phyloP scores from a whole-genome alignment of 768 basidiomycete species.

The Boletus rubescentipes region DNA sequence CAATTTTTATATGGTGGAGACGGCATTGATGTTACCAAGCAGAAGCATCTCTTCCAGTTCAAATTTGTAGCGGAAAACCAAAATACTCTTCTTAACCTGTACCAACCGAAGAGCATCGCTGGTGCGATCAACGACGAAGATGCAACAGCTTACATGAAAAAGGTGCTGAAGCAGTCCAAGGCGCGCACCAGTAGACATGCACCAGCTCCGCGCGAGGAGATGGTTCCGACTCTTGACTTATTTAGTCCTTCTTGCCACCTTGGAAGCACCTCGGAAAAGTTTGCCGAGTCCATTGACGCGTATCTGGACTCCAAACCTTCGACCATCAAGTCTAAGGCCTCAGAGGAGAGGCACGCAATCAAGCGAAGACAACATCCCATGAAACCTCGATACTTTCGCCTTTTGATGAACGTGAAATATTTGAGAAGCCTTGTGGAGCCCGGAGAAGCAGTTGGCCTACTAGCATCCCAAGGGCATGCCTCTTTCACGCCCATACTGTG shows the following conservation, averaged over 20 bases:
- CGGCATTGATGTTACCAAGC: constrained; percentile 93
- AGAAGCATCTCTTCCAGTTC: constrained; percentile 93
- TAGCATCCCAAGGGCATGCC: constrained; percentile 94
- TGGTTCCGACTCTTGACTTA: constrained; percentile 69
- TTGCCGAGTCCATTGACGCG: constrained; percentile 73
- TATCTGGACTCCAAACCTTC: constrained; percentile 80
- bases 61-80: constrained; percentile 91
- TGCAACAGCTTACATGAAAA: constrained; percentile 84
- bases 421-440: constrained; percentile 93
- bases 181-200: constrained; percentile 40
- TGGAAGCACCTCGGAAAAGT: constrained; percentile 91
- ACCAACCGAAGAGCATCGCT: constrained; percentile 58
- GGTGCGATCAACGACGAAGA: constrained; percentile 63
- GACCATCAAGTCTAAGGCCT: constrained; percentile 40
- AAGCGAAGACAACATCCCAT: constrained; percentile 48
- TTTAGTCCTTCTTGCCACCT: constrained; percentile 79
- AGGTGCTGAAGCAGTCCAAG: constrained; percentile 72
- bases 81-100: constrained; percentile 69
- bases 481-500: background rate
- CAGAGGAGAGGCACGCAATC: constrained; percentile 39
- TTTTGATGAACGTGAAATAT: constrained; percentile 90
- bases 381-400: constrained; percentile 61
- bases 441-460: constrained; percentile 95
- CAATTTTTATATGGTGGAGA: constrained; percentile 99
- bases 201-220: constrained; percentile 54